phyloP scores from a whole-genome alignment of 2,329 filamentous ascomycete species.

The Apiospora hydei region DNA sequence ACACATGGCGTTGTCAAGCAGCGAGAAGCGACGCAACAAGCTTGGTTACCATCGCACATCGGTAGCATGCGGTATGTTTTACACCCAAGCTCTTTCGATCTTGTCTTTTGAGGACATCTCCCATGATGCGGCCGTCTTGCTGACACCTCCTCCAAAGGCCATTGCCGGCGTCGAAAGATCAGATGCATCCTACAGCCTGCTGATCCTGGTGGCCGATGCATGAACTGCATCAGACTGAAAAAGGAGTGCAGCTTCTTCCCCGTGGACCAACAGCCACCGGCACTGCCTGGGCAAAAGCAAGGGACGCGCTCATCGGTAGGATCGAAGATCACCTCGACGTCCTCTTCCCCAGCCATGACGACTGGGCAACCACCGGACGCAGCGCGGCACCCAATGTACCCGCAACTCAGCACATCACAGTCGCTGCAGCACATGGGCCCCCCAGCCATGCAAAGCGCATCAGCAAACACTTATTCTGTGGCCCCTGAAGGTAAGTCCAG shows the following conservation, averaged over 20 bases:
- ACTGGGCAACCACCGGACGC: constrained; percentile 52
- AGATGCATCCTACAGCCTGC: constrained; percentile 81
- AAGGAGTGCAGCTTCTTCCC: constrained; percentile 94
- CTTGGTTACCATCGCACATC: constrained; percentile 95
- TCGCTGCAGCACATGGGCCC: constrained; percentile 55
- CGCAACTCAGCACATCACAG: constrained; percentile 48
- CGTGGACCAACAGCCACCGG: constrained; percentile 74
- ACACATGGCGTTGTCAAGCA: constrained; percentile 46
- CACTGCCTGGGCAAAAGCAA: constrained; percentile 53
- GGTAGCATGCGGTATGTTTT: constrained; percentile 87
- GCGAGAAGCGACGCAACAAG: constrained; percentile 78
- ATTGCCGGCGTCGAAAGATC: constrained; percentile 93
- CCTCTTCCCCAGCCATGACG: constrained; percentile 57
- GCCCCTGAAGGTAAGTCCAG: background rate
- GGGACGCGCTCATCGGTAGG: constrained; percentile 48
- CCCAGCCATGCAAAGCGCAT: constrained; percentile 45
- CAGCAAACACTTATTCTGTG: constrained; percentile 1
- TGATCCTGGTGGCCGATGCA: constrained; percentile 79
- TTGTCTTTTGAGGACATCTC: constrained; percentile 25
- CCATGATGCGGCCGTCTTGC: background rate
- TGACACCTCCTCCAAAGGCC: constrained; percentile 61
- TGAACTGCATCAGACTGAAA: constrained; percentile 92
- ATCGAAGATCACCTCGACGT: constrained; percentile 50
- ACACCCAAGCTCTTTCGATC: constrained; percentile 26
- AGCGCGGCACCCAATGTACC: constrained; percentile 49